Percentiles rank a stretch among this genome's conserved stretches.
These are phyloP conservation scores for Phytophthora melonis DNA, from an alignment of 352 stramenopile genomes.

Conservation along the genomic window DNA sequence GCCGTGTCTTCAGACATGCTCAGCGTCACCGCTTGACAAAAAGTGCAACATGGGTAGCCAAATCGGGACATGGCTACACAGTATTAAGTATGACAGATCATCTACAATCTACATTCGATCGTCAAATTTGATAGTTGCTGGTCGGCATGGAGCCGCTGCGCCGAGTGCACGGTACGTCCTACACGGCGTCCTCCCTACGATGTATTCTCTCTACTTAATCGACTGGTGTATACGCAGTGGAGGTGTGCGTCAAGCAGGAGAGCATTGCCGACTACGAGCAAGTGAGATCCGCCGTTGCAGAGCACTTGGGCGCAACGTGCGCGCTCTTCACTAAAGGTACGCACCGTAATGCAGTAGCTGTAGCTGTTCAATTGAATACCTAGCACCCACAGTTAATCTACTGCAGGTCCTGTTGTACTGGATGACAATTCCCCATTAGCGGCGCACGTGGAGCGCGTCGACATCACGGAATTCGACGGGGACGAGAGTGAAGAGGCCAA, in stretches of 20 bases:
- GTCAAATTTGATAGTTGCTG: constrained; percentile 5
- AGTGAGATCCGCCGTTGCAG: constrained; percentile 32
- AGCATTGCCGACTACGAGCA: constrained; percentile 55
- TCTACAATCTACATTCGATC: too few species aligned
- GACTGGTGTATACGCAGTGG: constrained; percentile 43
- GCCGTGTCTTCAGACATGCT: background rate
- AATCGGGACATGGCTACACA: constrained; percentile 29
- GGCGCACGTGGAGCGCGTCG: constrained; percentile 49
- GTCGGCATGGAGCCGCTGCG: constrained; percentile 18
- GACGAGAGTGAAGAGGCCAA: constrained; percentile 9
- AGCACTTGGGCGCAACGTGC: constrained; percentile 41
- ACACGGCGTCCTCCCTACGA: background rate
- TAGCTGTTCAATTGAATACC: background rate
- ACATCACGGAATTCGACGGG: constrained; percentile 52
- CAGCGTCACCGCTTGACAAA: background rate
- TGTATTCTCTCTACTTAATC: background rate
- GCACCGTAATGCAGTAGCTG: background rate
- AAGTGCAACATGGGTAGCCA: constrained; percentile 21
- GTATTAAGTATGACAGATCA: background rate
- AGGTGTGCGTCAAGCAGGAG: constrained; percentile 60
- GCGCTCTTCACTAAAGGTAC: constrained; percentile 43
- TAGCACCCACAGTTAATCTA: background rate
- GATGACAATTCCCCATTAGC: constrained; percentile 30
- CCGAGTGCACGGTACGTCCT: constrained; percentile 35
- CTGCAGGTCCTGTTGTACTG: constrained; percentile 45